phyloP scores from a whole-genome alignment of 805 yeast species.

The Zygoascus ofunaensis region DNA sequence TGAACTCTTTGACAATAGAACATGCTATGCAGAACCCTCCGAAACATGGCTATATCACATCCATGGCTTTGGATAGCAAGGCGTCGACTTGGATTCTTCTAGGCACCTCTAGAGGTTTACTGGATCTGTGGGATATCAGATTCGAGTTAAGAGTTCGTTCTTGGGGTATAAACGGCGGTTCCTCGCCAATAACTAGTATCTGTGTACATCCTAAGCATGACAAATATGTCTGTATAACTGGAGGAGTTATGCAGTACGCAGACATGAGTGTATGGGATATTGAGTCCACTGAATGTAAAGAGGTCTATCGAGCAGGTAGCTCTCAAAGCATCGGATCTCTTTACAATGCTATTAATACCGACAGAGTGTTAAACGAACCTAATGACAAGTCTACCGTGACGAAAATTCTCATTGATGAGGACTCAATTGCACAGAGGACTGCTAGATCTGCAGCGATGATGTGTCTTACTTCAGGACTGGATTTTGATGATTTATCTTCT shows the following conservation, averaged over 20 bases:
- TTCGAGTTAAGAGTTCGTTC: constrained; percentile 51
- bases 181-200: constrained; percentile 41
- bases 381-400: not conserved
- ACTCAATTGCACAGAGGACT: not conserved
- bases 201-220: constrained; percentile 38
- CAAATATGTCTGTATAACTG: constrained; percentile 47
- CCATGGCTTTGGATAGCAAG: constrained; percentile 45
- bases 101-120: constrained; percentile 67
- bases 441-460: not conserved
- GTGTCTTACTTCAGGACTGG: constrained; percentile 8
- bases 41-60: constrained; percentile 55
- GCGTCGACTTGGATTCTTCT: constrained; percentile 53
- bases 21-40: constrained; percentile 42
- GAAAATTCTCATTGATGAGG: constrained; percentile 1
- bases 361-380: not conserved
- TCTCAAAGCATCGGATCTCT: constrained; percentile 9
- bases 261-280: constrained; percentile 71
- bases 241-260: constrained; percentile 48
- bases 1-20: constrained; percentile 44
- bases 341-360: constrained; percentile 9
- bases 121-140: constrained; percentile 76
- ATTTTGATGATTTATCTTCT: constrained; percentile 8
- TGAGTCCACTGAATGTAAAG: constrained; percentile 50
- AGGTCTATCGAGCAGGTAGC: constrained; percentile 28
- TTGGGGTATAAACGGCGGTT: constrained; percentile 47